phyloP scores from a whole-genome alignment of 108 stramenopile species.

The Cyclotella kingstonii region DNA sequence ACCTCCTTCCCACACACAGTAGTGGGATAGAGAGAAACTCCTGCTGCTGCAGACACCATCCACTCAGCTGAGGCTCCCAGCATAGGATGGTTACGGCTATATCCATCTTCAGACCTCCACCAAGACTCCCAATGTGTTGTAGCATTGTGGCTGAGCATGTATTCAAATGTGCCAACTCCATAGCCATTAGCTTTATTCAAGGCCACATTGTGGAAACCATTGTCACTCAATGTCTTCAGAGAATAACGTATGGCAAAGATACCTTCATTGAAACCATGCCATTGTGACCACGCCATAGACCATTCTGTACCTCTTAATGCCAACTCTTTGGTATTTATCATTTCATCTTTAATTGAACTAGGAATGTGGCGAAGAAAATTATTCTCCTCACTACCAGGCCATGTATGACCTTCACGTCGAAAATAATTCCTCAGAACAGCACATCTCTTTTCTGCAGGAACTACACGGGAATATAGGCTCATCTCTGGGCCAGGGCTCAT shows the following conservation, averaged over 20 bases:
- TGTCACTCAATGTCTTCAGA: slow-evolving; percentile 45
- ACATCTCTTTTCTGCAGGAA: slow-evolving; percentile 38
- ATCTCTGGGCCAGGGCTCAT: slow-evolving; percentile 44
- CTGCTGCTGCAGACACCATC: slow-evolving; percentile 49
- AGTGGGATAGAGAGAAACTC: slow-evolving; percentile 32
- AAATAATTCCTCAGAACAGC: slow-evolving; percentile 34
- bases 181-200: slow-evolving; percentile 36
- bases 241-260: slow-evolving; percentile 40
- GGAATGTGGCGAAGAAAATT: slow-evolving; percentile 12
- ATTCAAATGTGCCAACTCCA: slow-evolving; percentile 45
- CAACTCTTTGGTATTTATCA: slow-evolving; percentile 29
- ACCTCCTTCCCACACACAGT: slow-evolving; percentile 31
- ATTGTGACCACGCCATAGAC: slow-evolving; percentile 48
- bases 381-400: slow-evolving; percentile 40
- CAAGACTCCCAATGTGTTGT: slow-evolving; percentile 59
- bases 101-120: slow-evolving; percentile 47
- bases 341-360: slow-evolving; percentile 12
- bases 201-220: slow-evolving; percentile 41
- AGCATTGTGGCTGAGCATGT: slow-evolving; percentile 49
- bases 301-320: slow-evolving; percentile 19
- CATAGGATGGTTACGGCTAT: slow-evolving; percentile 59
- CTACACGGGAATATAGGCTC: slow-evolving; percentile 35
- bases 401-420: slow-evolving; percentile 32
- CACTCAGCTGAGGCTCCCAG: slow-evolving; percentile 49
- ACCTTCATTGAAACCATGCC: slow-evolving; percentile 44